These are phyloP conservation scores for Uromyces viciae-fabae DNA, from an alignment of 1,284 basidiomycete species.

Conservation along the genomic window DNA sequence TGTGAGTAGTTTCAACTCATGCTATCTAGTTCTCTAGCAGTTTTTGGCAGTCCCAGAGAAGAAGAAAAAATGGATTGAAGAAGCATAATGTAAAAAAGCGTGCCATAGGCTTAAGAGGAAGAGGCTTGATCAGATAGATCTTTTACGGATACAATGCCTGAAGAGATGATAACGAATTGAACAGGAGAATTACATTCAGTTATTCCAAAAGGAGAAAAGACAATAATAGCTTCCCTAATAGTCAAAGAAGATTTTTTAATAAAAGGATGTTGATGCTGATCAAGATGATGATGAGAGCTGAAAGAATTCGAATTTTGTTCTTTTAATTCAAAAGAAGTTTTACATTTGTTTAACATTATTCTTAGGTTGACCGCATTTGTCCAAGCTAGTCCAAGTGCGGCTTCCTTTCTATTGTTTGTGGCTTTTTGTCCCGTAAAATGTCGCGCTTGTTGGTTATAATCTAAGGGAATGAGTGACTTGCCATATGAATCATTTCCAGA, in stretches of 20 bases:
- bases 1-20: no score
- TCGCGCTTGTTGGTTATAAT: constrained; percentile 70
- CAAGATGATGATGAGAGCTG: not conserved
- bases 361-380: constrained; percentile 79
- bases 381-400: constrained; percentile 80
- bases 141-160: constrained; percentile 12
- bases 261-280: not conserved
- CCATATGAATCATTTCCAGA: constrained; percentile 48
- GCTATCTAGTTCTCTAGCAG: no score
- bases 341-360: constrained; percentile 70
- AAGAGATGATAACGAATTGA: constrained; percentile 26
- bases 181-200: not conserved
- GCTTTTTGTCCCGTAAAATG: constrained; percentile 65
- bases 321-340: constrained; percentile 53
- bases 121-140: no score
- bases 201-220: constrained; percentile 30
- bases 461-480: constrained; percentile 55
- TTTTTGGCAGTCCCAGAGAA: no score
- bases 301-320: no score
- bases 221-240: constrained; percentile 24
- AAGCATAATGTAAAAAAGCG: no score
- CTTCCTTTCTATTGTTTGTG: constrained; percentile 65
- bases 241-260: not conserved
- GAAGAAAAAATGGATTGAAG: no score
- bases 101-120: no score